Base-by-base conservation (phyloP, 1,139 yeast genomes). In the Candida smagusa region DNA sequence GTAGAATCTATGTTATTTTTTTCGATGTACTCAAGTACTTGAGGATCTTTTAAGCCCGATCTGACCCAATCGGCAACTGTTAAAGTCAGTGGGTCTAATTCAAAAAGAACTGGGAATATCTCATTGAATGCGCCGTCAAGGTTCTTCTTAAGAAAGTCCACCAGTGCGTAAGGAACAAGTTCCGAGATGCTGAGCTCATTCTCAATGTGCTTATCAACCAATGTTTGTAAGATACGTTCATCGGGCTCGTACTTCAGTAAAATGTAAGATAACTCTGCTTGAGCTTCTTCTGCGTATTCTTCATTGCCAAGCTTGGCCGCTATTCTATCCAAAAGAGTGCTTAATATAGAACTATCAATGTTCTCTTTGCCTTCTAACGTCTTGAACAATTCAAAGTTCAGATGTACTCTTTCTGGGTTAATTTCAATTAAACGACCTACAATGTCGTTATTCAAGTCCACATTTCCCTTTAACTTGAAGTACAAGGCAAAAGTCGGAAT, bases 351-450 rank as follows among this genome's bases (percentile, higher is more conserved):
- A 11, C 12, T 22, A 42, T 23, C 37, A 39, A 5, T 43, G 39
- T 11, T 35, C 33, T 12, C 43, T 7, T 45, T 34, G 7, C 33
- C 38, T 7, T 43, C 29, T 37, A 27, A 45, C 33, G 56, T 56
- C 22, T 53, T 45, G 35, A 56, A 58, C 29, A 71, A 48, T 12
- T 69, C 73, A 56, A 61, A 54, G 24, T 69, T 53, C 22, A 53
- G 45, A 40, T 56, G 59, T 1, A 65, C 75, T 40, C 77, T 49
- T 12, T 73, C 75, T 0, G 75, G 74, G 41, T 71, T 71, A 23
- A 54, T 46, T 9, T 48, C 44, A 11, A 71, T 57, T 13, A 68
- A 50, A 11, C 56, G 43, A 12, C 47, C 30, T 36, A 50, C 27
- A 32, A 46, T 19, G 29, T 44, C 44, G 16, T 34, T 34, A 31